These are phyloP conservation scores for Pythium aristosporum DNA, from an alignment of 352 stramenopile genomes.

Conservation along the genomic window DNA sequence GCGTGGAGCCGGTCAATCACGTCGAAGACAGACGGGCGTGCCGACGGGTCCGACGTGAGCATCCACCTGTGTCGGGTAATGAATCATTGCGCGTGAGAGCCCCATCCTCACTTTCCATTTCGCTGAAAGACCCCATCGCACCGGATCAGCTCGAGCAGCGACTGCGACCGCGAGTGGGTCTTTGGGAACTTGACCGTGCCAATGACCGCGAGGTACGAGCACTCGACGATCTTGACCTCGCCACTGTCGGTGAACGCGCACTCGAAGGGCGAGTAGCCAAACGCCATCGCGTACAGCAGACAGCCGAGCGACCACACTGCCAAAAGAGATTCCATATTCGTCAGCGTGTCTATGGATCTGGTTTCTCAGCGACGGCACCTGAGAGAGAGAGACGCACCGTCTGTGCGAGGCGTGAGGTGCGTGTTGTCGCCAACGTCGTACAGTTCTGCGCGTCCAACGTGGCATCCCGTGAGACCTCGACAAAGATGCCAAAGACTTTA, in stretches of 20 bases:
- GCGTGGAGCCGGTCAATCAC: conserved; percentile 64
- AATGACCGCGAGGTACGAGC: conserved; percentile 85
- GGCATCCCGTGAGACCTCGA: neutral
- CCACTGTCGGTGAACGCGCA: conserved; percentile 77
- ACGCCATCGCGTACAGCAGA: conserved; percentile 86
- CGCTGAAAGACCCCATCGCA: conserved; percentile 22
- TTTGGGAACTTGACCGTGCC: conserved; percentile 80
- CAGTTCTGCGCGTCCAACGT: conserved; percentile 48
- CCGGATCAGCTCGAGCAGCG: conserved; percentile 72
- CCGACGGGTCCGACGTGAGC: conserved; percentile 49
- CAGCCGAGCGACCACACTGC: conserved; percentile 89
- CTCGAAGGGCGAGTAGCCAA: conserved; percentile 90
- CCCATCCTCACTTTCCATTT: too few species aligned
- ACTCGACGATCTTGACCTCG: conserved; percentile 72
- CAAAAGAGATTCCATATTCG: neutral
- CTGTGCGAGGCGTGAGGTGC: conserved; percentile 69
- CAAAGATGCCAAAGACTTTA: neutral
- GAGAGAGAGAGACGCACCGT: conserved; percentile 37
- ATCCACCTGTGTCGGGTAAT: conserved; percentile 52
- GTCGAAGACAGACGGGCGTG: conserved; percentile 61
- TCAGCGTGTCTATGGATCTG: neutral
- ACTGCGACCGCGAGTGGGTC: conserved; percentile 50
- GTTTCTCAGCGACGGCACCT: neutral
- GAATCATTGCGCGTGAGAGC: conserved; percentile 13
- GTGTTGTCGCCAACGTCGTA: conserved; percentile 82